A percentile compares a stretch with the other conserved stretches of the same genome.
Conservation (phyloP, 1,139 yeast species). For the Zhuliangozyma blackwelliae region DNA sequence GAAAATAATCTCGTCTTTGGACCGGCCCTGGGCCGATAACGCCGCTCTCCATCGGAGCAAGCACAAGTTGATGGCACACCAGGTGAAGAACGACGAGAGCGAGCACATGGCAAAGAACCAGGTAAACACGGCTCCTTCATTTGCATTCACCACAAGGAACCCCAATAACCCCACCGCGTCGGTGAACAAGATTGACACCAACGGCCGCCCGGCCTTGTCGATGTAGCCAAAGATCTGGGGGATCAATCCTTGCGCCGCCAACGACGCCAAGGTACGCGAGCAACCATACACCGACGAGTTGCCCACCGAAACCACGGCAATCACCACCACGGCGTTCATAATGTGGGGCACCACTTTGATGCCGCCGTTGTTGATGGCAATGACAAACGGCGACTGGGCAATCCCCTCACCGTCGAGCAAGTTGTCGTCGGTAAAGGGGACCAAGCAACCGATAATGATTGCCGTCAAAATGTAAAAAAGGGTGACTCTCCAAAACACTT, state of each 20-base stretch:
- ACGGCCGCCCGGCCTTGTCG: conserved; percentile 55
- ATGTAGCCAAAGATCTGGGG: conserved; percentile 47
- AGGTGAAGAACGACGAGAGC: conserved; percentile 53
- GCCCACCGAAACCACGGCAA: conserved; percentile 51
- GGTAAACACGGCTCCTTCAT: conserved; percentile 49
- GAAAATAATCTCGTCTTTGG: conserved; percentile 44
- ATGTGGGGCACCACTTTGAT: conserved; percentile 43
- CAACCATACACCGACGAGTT: conserved; percentile 55
- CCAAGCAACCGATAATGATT: conserved; percentile 45
- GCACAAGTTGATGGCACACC: conserved; percentile 40
- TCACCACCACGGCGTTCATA: conserved; percentile 50
- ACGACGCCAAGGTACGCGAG: conserved; percentile 50
- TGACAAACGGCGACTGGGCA: conserved; percentile 40
- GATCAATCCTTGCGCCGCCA: conserved; percentile 48
- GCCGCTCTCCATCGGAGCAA: conserved; percentile 41
- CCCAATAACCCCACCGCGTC: conserved; percentile 56
- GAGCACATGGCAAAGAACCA: conserved; percentile 70
- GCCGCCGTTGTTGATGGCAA: conserved; percentile 37
- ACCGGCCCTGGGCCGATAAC: conserved; percentile 28
- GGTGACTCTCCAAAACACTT: conserved; percentile 68
- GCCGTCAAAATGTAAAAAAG: conserved; percentile 52
- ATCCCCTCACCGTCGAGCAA: conserved; percentile 33
- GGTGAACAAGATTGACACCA: conserved; percentile 48
- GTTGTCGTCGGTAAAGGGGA: conserved; percentile 32
- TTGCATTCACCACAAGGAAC: conserved; percentile 50